Base-by-base conservation (phyloP, 257 asterid species). In the Gentiana macrophylla region DNA sequence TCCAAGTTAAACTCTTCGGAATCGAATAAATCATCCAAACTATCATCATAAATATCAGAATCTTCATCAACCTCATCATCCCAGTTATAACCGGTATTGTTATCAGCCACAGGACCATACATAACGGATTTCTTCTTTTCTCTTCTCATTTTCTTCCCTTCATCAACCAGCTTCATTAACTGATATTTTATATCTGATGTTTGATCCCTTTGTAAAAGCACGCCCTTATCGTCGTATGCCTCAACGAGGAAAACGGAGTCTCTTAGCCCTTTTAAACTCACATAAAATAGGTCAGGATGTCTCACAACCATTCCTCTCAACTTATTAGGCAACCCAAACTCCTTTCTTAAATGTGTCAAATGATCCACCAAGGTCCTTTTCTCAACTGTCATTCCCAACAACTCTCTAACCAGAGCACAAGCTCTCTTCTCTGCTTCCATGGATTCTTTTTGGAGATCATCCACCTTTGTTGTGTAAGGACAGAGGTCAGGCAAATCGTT, bases 301-400 rank as follows among this genome's bases (percentile, higher is more conserved):
- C 98, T 81, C 68, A 78, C 89, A 67, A 87, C n/a, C 97, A 91
- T 74, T 34, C 90, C 95, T 62, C 98, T 76, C 65, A 83, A 68
- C 81, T 76, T 81, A 67, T 91, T 91, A 0, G 98, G 81, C 78
- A 87, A 58, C 49, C 94, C 93, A 61, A 91, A 87, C 59, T 91
- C 98, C 78, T 74, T 84, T 75, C 95, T 79, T 37, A 91, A 87
- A 69, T 87, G 98, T 1, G 98, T 87, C 75, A 91, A 71, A 75
- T 87, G 97, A 76, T 91, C 97, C 55, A 91, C 84, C 77, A 87
- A 63, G n/a, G 97, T 87, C 80, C 94, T 73, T 74, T 75, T 91
- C 90, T 91, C 97, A 4, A 83, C 77, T 1, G 82, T 83, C 97
- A 92, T 81, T 52, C 80, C 93, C 53, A 92, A 68, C 53, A 83